phyloP scores from a whole-genome alignment of 176 grass and related monocot species.

The Themeda triandra region DNA sequence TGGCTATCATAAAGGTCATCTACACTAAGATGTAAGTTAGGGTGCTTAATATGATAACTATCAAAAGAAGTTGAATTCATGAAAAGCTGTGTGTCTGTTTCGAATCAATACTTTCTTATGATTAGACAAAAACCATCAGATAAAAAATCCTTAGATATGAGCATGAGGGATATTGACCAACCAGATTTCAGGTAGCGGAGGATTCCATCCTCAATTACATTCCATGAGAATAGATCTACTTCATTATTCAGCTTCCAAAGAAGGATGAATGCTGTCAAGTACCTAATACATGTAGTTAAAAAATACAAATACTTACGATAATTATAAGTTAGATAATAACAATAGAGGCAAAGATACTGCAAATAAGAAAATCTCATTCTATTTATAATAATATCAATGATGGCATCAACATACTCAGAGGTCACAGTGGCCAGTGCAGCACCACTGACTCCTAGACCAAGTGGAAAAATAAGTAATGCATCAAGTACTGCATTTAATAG shows the following conservation, averaged over 20 bases:
- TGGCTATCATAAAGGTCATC: slow-evolving; percentile 12
- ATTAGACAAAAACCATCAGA: background rate
- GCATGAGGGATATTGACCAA: slow-evolving; percentile 25
- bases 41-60: background rate
- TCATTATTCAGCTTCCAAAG: slow-evolving; percentile 85
- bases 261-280: slow-evolving; percentile 69
- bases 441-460: slow-evolving; percentile 86
- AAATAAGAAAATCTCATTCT: slow-evolving; percentile 30
- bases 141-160: slow-evolving; percentile 1
- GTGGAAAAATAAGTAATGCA: slow-evolving; percentile 70
- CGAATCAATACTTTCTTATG: background rate
- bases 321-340: background rate
- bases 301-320: background rate
- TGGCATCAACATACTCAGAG: slow-evolving; percentile 74
- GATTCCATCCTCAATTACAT: slow-evolving; percentile 40
- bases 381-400: slow-evolving; percentile 30
- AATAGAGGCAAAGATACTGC: slow-evolving; percentile 4
- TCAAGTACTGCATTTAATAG: slow-evolving; percentile 80
- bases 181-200: slow-evolving; percentile 90
- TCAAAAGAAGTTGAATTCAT: background rate
- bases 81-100: background rate
- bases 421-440: slow-evolving; percentile 87
- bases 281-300: slow-evolving; percentile 54
- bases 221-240: slow-evolving; percentile 61
- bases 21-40: background rate